Percentiles rank a stretch among this genome's conserved stretches.
Conservation (phyloP, 225 moss, liverwort and hornwort species). For the Bryum argenteum region DNA sequence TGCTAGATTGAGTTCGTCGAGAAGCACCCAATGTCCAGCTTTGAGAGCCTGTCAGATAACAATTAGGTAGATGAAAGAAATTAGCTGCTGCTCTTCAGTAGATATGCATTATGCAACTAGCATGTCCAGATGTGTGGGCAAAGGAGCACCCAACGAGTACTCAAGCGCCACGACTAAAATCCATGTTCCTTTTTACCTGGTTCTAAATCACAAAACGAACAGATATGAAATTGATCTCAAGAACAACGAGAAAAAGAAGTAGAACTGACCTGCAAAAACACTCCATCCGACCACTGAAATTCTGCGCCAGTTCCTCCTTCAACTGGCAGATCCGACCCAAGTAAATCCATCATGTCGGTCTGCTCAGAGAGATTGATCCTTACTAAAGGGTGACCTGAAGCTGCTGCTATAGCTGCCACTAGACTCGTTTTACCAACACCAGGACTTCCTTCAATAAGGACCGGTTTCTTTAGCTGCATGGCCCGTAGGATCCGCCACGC, state of each 20-base stretch:
- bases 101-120: not conserved
- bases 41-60: conserved; percentile 79
- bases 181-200: not conserved
- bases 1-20: conserved; percentile 95
- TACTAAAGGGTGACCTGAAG: conserved; percentile 73
- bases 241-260: conserved; percentile 6
- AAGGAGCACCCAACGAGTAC: not conserved
- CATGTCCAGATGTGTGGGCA: conserved; percentile 5
- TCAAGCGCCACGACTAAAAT: not conserved
- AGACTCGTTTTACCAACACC: conserved; percentile 98
- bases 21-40: conserved; percentile 94
- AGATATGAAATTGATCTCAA: not conserved
- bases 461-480: conserved; percentile 91
- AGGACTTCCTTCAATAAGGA: conserved; percentile 96
- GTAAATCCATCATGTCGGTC: conserved; percentile 96
- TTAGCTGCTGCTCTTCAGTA: not conserved
- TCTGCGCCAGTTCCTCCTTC: conserved; percentile 91
- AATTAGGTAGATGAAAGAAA: not conserved
- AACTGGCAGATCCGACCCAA: conserved; percentile 96
- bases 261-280: conserved; percentile 78
- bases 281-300: conserved; percentile 96
- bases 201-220: not conserved
- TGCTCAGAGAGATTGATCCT: conserved; percentile 97
- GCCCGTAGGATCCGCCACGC: conserved; percentile 89
- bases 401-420: conserved; percentile 81